Base-by-base conservation (phyloP, 805 yeast genomes). In the Kluyveromyces lactis region DNA sequence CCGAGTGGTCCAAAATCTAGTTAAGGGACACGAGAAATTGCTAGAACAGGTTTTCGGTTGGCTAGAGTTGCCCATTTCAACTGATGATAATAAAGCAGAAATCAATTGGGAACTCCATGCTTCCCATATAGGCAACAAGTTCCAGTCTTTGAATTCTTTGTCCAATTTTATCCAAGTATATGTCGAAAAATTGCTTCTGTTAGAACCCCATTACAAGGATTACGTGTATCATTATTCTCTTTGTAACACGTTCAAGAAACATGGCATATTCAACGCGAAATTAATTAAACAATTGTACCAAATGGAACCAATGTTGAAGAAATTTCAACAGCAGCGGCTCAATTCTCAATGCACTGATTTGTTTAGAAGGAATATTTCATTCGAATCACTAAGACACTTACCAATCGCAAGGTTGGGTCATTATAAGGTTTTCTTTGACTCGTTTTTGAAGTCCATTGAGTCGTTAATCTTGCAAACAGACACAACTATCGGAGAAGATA, bases 281-380 rank as follows among this genome's bases (percentile, higher is more conserved):
- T 34, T 24, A 15, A 24, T 34, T 5, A 34, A 34, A 16, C 21
- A 26, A 18, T 34, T 34, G 21, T 34, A 15, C 10, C 19, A 26
- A n/a, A 34, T 34, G 37, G 37, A 34, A 18, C 37, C 37, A 2
- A 34, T 34, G 37, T 24, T 34, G 13, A 34, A 34, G 30, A 24
- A 34, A 26, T 34, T 34, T n/a, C 37, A 34, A 18, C 37, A 34
- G 30, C 37, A 34, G n/a, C 29, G 37, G 29, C 21, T 34, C 29
- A 34, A 34, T 26, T 34, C 30, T 12, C 37, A 34, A 17, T 34
- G 30, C 17, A 34, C 37, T 4, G 37, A 34, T 18, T 34, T 34
- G 21, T 24, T 34, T 8, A 34, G 21, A 26, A 34, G 37, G 13
- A 34, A 34, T 17, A 34, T 34, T 15, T 34, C 37, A n/a, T 34